These are phyloP conservation scores for Coemansia sp. DNA, from an alignment of 192 early-diverging fungal genomes.

Conservation along the genomic window DNA sequence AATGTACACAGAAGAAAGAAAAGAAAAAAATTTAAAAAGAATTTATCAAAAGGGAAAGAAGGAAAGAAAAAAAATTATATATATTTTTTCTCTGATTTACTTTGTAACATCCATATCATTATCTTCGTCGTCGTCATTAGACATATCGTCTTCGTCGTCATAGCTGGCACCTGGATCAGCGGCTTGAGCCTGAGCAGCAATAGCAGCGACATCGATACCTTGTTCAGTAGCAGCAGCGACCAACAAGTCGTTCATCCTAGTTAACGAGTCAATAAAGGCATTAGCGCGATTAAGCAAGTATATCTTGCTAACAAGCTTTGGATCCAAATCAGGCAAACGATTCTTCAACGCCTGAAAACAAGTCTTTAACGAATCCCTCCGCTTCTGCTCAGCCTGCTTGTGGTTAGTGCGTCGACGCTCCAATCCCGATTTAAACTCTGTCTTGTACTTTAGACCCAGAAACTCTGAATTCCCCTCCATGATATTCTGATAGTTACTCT, in stretches of 20 bases:
- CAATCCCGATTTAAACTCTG: slow-evolving; percentile 76
- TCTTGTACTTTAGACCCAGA: slow-evolving; percentile 74
- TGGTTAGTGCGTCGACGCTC: slow-evolving; percentile 87
- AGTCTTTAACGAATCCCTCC: slow-evolving; percentile 89
- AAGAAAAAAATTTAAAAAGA: not conserved
- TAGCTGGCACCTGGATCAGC: slow-evolving; percentile 11
- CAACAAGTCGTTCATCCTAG: slow-evolving; percentile 22
- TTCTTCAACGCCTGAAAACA: slow-evolving; percentile 82
- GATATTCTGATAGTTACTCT: slow-evolving; percentile 88
- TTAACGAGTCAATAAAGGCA: slow-evolving; percentile 61
- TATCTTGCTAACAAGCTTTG: slow-evolving; percentile 89
- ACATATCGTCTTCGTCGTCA: not conserved
- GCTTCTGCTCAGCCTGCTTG: slow-evolving; percentile 96
- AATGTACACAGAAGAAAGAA: not conserved
- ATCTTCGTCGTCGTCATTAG: slow-evolving; percentile 2
- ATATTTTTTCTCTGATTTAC: not conserved
- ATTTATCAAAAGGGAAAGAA: not conserved
- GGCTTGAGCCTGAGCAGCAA: slow-evolving; percentile 43
- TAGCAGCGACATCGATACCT: slow-evolving; percentile 32
- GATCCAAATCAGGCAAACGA: slow-evolving; percentile 72
- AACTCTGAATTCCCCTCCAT: slow-evolving; percentile 85
- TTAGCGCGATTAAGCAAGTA: slow-evolving; percentile 74
- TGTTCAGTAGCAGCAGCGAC: slow-evolving; percentile 14
- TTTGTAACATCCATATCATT: not conserved
- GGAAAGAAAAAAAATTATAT: not conserved